phyloP scores from a whole-genome alignment of 306 rosid species.

The Delonix regia region DNA sequence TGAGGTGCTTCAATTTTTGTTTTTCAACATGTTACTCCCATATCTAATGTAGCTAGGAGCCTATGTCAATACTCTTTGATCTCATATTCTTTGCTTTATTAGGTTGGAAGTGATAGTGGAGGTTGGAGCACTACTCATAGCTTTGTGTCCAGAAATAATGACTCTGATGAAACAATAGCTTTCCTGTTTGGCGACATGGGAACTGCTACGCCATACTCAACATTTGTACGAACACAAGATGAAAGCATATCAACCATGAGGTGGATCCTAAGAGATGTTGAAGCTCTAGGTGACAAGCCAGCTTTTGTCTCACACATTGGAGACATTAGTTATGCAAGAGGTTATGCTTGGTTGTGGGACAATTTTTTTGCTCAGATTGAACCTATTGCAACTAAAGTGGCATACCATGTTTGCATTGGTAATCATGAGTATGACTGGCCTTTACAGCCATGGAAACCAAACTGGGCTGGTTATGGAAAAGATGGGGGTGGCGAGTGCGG shows the following conservation, averaged over 20 bases:
- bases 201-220: slow-evolving; percentile 69
- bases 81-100: slow-evolving; percentile 13
- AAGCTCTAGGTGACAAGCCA: slow-evolving; percentile 81
- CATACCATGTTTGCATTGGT: slow-evolving; percentile 94
- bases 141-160: slow-evolving; percentile 67
- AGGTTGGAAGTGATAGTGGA: slow-evolving; percentile 83
- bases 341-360: slow-evolving; percentile 92
- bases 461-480: slow-evolving; percentile 75
- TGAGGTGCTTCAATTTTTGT: no score
- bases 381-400: slow-evolving; percentile 70
- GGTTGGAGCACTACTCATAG: slow-evolving; percentile 80
- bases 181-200: slow-evolving; percentile 97
- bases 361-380: slow-evolving; percentile 77
- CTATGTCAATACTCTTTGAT: neutral
- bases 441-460: slow-evolving; percentile 82
- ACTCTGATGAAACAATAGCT: slow-evolving; percentile 77
- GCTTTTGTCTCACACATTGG: slow-evolving; percentile 92
- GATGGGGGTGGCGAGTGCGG: slow-evolving; percentile 99
- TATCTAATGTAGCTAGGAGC: neutral
- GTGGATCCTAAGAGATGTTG: slow-evolving; percentile 90
- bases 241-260: slow-evolving; percentile 82
- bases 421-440: slow-evolving; percentile 95
- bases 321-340: slow-evolving; percentile 94
- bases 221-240: slow-evolving; percentile 77
- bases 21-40: no score